phyloP scores from a whole-genome alignment of 2,329 filamentous ascomycete species.

The Chaetomium globosum region DNA sequence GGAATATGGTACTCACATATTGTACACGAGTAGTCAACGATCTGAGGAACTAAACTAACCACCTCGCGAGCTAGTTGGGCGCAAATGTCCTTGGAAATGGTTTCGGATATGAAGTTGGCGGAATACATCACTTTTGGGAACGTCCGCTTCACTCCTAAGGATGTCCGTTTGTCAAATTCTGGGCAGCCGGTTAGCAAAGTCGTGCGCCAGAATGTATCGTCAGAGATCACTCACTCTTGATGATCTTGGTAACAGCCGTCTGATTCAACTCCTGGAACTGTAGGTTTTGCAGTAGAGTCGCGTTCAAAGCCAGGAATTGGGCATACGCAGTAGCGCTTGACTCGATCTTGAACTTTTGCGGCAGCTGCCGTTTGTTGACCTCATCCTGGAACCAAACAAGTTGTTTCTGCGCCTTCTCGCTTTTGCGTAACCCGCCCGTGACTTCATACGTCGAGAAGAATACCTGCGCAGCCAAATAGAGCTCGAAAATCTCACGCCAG shows the following conservation, averaged over 20 bases:
- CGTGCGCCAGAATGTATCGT: too few species aligned
- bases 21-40: constrained; percentile 68
- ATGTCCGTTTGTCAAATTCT: constrained; percentile 87
- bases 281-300: constrained; percentile 74
- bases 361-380: constrained; percentile 61
- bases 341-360: constrained; percentile 64
- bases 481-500: constrained; percentile 80
- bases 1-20: constrained; percentile 31
- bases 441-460: constrained; percentile 79
- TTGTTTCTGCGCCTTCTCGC: constrained; percentile 65
- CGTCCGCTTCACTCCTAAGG: constrained; percentile 65
- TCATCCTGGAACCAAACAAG: constrained; percentile 73
- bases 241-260: constrained; percentile 75
- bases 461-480: constrained; percentile 77
- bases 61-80: constrained; percentile 73
- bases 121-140: constrained; percentile 64
- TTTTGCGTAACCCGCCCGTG: constrained; percentile 68
- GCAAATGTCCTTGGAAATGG: constrained; percentile 74
- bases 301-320: constrained; percentile 73
- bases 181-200: not conserved
- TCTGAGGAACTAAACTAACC: constrained; percentile 72
- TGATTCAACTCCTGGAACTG: constrained; percentile 85
- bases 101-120: constrained; percentile 63
- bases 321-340: constrained; percentile 66
- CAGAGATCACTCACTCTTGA: constrained; percentile 69